These are phyloP conservation scores for Lactifluus echinatus DNA, from an alignment of 768 basidiomycete species.

Conservation along the genomic window DNA sequence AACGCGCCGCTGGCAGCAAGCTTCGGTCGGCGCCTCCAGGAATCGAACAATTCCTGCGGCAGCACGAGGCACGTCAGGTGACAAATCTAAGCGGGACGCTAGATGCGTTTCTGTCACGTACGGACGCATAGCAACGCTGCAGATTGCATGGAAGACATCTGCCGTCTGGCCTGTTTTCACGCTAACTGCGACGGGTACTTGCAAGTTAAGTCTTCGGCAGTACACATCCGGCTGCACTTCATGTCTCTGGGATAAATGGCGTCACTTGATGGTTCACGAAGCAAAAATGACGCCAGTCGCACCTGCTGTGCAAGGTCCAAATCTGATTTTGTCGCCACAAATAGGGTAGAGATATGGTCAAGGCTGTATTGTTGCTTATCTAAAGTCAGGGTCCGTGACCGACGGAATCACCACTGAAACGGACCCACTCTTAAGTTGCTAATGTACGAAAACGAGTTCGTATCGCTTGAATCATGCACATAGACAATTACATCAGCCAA, in stretches of 20 bases:
- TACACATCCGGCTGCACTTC: conserved; percentile 99
- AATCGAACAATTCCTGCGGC: conserved; percentile 38
- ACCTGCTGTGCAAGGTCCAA: conserved; percentile 94
- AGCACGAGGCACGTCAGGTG: conserved; percentile 11
- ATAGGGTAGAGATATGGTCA: conserved; percentile 90
- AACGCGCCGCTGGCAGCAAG: conserved; percentile 54
- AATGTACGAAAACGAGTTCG: conserved; percentile 98
- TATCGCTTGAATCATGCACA: conserved; percentile 96
- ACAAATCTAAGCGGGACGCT: not conserved
- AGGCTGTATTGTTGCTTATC: conserved; percentile 91
- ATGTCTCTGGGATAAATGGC: conserved; percentile 56
- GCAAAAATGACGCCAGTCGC: conserved; percentile 18
- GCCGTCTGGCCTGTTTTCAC: conserved; percentile 78
- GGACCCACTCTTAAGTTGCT: conserved; percentile 80
- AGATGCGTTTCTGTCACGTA: conserved; percentile 34
- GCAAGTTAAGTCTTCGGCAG: conserved; percentile 79
- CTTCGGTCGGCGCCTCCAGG: conserved; percentile 82
- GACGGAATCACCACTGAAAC: conserved; percentile 1
- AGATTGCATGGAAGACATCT: conserved; percentile 82
- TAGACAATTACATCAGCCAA: conserved; percentile 91
- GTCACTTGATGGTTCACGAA: conserved; percentile 1
- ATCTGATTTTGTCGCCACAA: conserved; percentile 99
- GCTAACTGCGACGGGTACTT: conserved; percentile 91
- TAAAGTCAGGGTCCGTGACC: conserved; percentile 16
- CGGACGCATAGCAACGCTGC: conserved; percentile 81